Evolutionary conservation across 805 yeast species (phyloP).

Genomic region (Ascoidea rubescens): DNA sequence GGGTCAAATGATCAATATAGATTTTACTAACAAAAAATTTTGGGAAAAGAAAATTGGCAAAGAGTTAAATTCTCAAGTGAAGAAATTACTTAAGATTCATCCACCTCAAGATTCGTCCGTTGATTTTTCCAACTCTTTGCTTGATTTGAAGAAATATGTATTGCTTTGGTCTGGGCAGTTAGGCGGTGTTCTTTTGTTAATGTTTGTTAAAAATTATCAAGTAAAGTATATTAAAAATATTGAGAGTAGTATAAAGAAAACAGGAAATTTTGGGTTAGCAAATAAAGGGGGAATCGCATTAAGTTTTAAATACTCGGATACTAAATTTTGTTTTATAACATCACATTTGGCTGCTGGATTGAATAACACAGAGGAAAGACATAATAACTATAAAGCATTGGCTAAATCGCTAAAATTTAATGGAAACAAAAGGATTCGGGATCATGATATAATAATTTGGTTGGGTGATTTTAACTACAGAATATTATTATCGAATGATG

Average conservation of each 20-base stretch:
- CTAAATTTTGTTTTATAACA: constrained; percentile 65
- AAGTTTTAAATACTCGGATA: constrained; percentile 48
- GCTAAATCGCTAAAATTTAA: constrained; percentile 54
- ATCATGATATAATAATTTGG: constrained; percentile 79
- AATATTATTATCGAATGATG: constrained; percentile 55
- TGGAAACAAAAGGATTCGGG: constrained; percentile 43
- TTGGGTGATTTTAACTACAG: constrained; percentile 91
- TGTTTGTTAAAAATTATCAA: constrained; percentile 48
- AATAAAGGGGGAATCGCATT: constrained; percentile 73
- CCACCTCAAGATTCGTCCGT: constrained; percentile 15
- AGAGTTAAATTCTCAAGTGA: constrained; percentile 26
- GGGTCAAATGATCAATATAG: constrained; percentile 71
- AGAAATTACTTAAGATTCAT: constrained; percentile 7
- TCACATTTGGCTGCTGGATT: constrained; percentile 94
- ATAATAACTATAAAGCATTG: constrained; percentile 73
- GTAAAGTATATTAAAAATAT: constrained; percentile 41
- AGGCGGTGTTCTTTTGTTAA: constrained; percentile 68
- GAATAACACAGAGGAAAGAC: constrained; percentile 68
- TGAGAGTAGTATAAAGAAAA: constrained; percentile 67
- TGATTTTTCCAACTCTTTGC: constrained; percentile 19
- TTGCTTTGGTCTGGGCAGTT: constrained; percentile 65
- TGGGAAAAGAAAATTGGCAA: constrained; percentile 55
- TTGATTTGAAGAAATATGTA: constrained; percentile 28
- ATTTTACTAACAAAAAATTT: constrained; percentile 39
- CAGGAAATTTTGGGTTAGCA: constrained; percentile 87